A percentile compares a stretch with the other conserved stretches of the same genome.
These are phyloP conservation scores for Scheffersomyces lignosus DNA, from an alignment of 805 yeast species.

Conservation along the genomic window DNA sequence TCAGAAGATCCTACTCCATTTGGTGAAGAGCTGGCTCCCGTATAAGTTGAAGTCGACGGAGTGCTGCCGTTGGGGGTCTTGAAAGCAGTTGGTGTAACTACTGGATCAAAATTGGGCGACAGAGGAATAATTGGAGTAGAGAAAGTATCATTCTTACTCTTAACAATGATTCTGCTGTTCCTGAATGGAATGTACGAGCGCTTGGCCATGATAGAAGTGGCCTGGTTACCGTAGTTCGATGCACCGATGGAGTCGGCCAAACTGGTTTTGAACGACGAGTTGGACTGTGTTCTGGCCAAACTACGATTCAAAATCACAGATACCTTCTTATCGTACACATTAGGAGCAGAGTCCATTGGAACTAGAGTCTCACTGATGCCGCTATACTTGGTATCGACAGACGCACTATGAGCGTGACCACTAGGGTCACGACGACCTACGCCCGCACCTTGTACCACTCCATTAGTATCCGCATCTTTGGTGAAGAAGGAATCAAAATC, in stretches of 20 bases:
- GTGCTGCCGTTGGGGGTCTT: conserved; percentile 13
- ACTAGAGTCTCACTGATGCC: conserved; percentile 41
- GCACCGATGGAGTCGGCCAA: conserved; percentile 62
- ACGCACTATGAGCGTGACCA: conserved; percentile 48
- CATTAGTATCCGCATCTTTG: conserved; percentile 42
- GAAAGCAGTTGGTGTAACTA: conserved; percentile 8
- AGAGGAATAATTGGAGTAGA: conserved; percentile 24
- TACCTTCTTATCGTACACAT: conserved; percentile 76
- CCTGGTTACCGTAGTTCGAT: conserved; percentile 12
- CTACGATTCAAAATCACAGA: conserved; percentile 72
- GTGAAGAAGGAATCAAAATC: conserved; percentile 88
- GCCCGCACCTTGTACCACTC: conserved; percentile 24
- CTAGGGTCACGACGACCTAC: neutral
- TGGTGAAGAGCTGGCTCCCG: conserved; percentile 5
- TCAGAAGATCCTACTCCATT: conserved; percentile 1
- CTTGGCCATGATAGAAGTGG: conserved; percentile 15
- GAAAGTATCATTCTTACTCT: conserved; percentile 14
- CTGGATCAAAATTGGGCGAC: conserved; percentile 20
- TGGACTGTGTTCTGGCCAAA: conserved; percentile 71
- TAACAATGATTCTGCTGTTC: conserved; percentile 24
- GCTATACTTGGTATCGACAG: conserved; percentile 63
- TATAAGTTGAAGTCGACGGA: conserved; percentile 8
- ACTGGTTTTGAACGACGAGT: conserved; percentile 73
- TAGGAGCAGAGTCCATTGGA: conserved; percentile 72
- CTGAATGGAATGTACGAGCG: conserved; percentile 45